Base-by-base conservation (phyloP, 352 stramenopile species). In the Pythium myriotylum region DNA sequence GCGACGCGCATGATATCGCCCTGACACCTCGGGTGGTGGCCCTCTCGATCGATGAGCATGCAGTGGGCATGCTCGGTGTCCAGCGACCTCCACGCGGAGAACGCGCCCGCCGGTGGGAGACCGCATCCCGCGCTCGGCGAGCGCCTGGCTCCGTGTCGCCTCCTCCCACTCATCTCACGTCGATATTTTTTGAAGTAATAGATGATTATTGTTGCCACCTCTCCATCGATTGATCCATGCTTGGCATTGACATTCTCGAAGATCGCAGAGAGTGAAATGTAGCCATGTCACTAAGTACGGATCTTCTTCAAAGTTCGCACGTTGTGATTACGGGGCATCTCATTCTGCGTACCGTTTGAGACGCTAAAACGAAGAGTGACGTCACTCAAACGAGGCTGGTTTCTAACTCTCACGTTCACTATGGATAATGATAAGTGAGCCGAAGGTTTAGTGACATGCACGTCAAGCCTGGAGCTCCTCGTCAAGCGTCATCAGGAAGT, bases 121-220 rank as follows among this genome's bases (percentile, higher is more conserved):
- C n/a, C 23, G 53, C 4, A 59, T 59, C 41, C 27, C 41, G 17
- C 32, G 26, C n/a, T 12, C 47, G 20, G 19, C 14, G 16, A n/a
- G n/a, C n/a, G n/a, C n/a, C n/a, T n/a, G n/a, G 8, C 26, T 24
- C 22, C 17, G n/a, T 4, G 51, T 16, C 51, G 20, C 37, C 35
- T 58, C 24, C 51, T 48, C 37, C 37, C 51, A 37, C 43, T 54
- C 35, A 46, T 35, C 58, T 53, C 53, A 55, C 62, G 40, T 53
- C 40, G 37, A 63, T 53, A 56, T 55, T 61, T 62, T 69, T 66
- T 60, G 57, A 65, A 74, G 65, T 74, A 76, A 76, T 76, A 76
- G 69, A 76, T 76, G 55, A 76, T 76, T 76, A 76, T 72, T 76
- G 64, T 72, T 63, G 54, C 54, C 54, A 63, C 52, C 43, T 39